A percentile compares a stretch with the other conserved stretches of the same genome.
These are phyloP conservation scores for Aspergillus aculeatinus DNA, from an alignment of 2,329 filamentous ascomycete genomes.

Conservation along the genomic window DNA sequence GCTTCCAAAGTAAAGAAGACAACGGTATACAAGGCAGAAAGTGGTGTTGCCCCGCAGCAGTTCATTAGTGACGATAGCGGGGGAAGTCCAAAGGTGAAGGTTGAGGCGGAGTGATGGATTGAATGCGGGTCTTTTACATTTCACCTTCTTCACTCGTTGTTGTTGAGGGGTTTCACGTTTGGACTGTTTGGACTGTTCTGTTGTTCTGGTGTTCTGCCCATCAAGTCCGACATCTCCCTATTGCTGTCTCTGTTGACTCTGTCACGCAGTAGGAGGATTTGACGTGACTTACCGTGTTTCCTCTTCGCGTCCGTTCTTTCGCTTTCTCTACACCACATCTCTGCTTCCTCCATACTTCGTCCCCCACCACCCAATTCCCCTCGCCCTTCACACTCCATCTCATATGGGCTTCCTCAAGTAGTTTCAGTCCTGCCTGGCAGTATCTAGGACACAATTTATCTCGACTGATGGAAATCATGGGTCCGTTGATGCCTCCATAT, in stretches of 20 bases:
- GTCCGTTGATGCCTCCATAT: background rate
- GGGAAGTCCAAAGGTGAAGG: slow-evolving; percentile 1
- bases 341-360: background rate
- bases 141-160: background rate
- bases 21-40: background rate
- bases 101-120: slow-evolving; percentile 26
- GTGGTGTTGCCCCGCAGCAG: too few relatives aligned
- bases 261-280: too few relatives aligned
- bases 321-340: too few relatives aligned
- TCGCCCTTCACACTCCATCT: background rate
- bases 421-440: background rate
- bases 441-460: background rate
- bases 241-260: background rate
- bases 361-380: background rate
- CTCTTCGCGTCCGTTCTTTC: background rate
- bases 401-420: background rate
- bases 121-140: background rate
- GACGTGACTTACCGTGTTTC: background rate
- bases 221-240: background rate
- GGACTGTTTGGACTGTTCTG: background rate
- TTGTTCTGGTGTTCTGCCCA: background rate
- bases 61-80: too few relatives aligned
- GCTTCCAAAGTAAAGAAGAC: slow-evolving; percentile 47
- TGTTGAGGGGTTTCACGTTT: background rate
- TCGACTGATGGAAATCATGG: background rate